phyloP scores from a whole-genome alignment of 2,329 filamentous ascomycete genomes.

The Microcyclospora tardicrescens region DNA sequence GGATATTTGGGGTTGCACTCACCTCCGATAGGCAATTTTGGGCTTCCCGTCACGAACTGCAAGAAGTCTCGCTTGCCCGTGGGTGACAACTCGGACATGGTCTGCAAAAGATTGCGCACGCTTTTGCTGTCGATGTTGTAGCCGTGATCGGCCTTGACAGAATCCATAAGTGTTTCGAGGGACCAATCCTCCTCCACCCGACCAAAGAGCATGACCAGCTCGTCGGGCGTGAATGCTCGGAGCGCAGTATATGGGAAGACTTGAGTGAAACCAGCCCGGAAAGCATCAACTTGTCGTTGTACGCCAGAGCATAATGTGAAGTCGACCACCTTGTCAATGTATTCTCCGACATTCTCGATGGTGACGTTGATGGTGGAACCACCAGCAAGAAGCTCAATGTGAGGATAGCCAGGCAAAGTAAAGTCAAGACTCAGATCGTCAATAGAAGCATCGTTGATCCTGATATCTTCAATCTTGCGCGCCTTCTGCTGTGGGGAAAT shows the following conservation, averaged over 20 bases:
- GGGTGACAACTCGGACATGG: conserved; percentile 74
- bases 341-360: conserved; percentile 81
- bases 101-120: conserved; percentile 81
- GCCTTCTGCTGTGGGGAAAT: conserved; percentile 59
- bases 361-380: conserved; percentile 66
- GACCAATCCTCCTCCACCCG: conserved; percentile 93
- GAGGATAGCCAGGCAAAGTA: conserved; percentile 79
- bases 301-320: conserved; percentile 85
- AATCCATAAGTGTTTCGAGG: conserved; percentile 93
- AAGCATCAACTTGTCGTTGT: conserved; percentile 77
- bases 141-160: conserved; percentile 95
- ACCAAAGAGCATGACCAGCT: conserved; percentile 89
- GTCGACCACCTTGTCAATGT: conserved; percentile 81
- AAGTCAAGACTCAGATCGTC: conserved; percentile 90
- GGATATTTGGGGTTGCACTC: conserved; percentile 28
- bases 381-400: conserved; percentile 66
- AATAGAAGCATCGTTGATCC: conserved; percentile 61
- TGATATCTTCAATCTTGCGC: conserved; percentile 53
- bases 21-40: conserved; percentile 97
- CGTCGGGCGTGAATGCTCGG: conserved; percentile 85
- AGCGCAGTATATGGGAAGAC: conserved; percentile 93
- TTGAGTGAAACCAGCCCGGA: conserved; percentile 80
- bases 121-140: conserved; percentile 98
- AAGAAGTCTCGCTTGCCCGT: conserved; percentile 80
- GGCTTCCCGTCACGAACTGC: conserved; percentile 95